Evolutionary conservation across 768 basidiomycete genomes (phyloP).

Genomic region (Hericium erinaceus): DNA sequence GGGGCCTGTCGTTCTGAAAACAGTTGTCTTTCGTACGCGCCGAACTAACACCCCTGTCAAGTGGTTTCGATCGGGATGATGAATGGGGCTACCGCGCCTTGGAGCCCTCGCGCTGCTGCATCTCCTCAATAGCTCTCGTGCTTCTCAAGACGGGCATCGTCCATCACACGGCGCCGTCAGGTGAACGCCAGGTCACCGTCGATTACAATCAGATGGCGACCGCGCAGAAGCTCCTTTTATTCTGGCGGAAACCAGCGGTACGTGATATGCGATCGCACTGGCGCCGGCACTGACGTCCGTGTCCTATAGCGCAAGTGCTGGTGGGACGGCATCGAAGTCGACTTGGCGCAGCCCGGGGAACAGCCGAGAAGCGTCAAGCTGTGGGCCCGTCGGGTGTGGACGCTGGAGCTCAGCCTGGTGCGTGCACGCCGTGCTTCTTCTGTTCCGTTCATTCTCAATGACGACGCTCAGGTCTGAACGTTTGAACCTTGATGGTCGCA

Average conservation of each 20-base stretch:
- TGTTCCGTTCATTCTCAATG: conserved; percentile 13
- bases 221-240: conserved; percentile 91
- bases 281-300: too few relatives aligned
- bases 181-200: conserved; percentile 60
- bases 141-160: conserved; percentile 94
- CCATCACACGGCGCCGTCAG: conserved; percentile 47
- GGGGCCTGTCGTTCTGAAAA: too few relatives aligned
- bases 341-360: conserved; percentile 52
- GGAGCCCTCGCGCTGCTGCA: conserved; percentile 94
- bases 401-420: conserved; percentile 91
- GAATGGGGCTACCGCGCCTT: conserved; percentile 96
- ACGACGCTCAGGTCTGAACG: conserved; percentile 9
- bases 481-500: conserved; percentile 3
- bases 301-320: conserved; percentile 83
- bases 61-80: conserved; percentile 96
- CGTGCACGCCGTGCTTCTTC: conserved; percentile 12
- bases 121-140: conserved; percentile 96
- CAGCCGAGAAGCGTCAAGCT: conserved; percentile 64
- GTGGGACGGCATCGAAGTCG: conserved; percentile 97
- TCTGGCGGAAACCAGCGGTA: conserved; percentile 99
- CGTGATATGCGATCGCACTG: conserved; percentile 24
- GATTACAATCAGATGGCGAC: conserved; percentile 94
- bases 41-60: conserved; percentile 19
- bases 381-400: conserved; percentile 98
- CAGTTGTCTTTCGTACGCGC: too few relatives aligned